Conservation (phyloP, 2,329 filamentous ascomycete genomes). For the Beauveria sp. region DNA sequence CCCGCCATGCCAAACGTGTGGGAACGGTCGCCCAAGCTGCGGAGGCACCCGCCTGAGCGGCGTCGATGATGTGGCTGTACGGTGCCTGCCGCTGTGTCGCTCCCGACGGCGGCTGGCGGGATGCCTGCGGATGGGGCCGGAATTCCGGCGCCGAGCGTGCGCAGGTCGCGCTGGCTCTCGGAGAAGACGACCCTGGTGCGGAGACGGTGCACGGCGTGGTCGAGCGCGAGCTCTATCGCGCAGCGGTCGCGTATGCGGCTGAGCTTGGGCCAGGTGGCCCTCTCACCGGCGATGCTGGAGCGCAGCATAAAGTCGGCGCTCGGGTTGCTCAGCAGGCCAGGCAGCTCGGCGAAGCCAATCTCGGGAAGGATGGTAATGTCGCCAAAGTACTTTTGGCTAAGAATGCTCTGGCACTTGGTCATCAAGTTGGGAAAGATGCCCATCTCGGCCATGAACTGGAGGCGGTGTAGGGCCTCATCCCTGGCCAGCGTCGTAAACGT, state of each 20-base stretch:
- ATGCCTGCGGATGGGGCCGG: conserved; percentile 15
- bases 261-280: conserved; percentile 86
- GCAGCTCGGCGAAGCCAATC: conserved; percentile 65
- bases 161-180: conserved; percentile 53
- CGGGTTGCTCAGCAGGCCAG: conserved; percentile 74
- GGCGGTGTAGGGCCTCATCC: conserved; percentile 70
- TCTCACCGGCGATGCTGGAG: conserved; percentile 69
- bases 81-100: conserved; percentile 18
- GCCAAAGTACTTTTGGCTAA: conserved; percentile 86
- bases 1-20: conserved; percentile 23
- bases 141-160: conserved; percentile 32
- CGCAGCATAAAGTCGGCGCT: conserved; percentile 79
- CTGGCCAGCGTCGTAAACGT: conserved; percentile 66
- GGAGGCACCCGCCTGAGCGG: conserved; percentile 43
- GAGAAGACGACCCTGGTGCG: conserved; percentile 63
- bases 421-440: conserved; percentile 72
- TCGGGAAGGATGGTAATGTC: conserved; percentile 91
- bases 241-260: conserved; percentile 79
- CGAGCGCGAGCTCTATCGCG: conserved; percentile 79
- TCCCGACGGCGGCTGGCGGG: conserved; percentile 12
- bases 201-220: conserved; percentile 63
- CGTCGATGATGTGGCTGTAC: conserved; percentile 34
- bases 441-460: conserved; percentile 73
- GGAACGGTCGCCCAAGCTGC: conserved; percentile 29
- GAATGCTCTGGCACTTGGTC: conserved; percentile 69